Conservation (phyloP, 2,329 filamentous ascomycete species). For the Xylariaceae sp. region DNA sequence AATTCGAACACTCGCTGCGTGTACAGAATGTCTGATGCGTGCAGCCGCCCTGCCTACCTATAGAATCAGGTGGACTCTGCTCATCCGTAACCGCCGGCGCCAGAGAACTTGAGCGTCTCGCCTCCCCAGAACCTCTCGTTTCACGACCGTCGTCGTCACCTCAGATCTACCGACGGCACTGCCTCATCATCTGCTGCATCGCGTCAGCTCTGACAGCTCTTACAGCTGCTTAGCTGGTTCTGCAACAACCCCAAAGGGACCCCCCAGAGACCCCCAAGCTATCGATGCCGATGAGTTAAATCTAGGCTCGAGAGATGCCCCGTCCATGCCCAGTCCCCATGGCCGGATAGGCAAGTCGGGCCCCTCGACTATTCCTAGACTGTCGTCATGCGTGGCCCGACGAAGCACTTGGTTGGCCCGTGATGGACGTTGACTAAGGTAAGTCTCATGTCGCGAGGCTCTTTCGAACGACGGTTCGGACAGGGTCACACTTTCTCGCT, state of each 20-base stretch:
- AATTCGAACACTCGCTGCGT: conserved; percentile 21
- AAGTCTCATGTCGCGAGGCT: conserved; percentile 2
- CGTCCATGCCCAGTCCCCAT: conserved; percentile 10
- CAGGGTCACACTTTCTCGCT: not conserved
- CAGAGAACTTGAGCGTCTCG: conserved; percentile 26
- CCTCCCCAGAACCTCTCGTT: conserved; percentile 34
- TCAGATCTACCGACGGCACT: conserved; percentile 26
- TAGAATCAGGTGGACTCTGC: not conserved
- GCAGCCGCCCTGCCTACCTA: conserved; percentile 32
- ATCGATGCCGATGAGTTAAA: not conserved
- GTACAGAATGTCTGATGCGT: not conserved
- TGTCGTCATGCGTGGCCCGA: conserved; percentile 22
- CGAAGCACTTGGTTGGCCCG: conserved; percentile 27
- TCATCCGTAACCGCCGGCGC: conserved; percentile 25
- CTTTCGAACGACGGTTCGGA: conserved; percentile 2
- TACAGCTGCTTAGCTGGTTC: not conserved
- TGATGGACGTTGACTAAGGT: conserved; percentile 9
- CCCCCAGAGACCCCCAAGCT: too few relatives aligned
- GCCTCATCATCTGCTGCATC: conserved; percentile 23
- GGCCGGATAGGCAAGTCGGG: not conserved
- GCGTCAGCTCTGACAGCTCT: not conserved
- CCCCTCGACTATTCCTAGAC: conserved; percentile 14
- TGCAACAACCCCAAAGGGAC: not conserved
- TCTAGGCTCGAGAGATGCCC: conserved; percentile 12
- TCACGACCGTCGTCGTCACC: conserved; percentile 19